Base-by-base conservation (phyloP, 83 land plant genomes). In the Picea abies region DNA sequence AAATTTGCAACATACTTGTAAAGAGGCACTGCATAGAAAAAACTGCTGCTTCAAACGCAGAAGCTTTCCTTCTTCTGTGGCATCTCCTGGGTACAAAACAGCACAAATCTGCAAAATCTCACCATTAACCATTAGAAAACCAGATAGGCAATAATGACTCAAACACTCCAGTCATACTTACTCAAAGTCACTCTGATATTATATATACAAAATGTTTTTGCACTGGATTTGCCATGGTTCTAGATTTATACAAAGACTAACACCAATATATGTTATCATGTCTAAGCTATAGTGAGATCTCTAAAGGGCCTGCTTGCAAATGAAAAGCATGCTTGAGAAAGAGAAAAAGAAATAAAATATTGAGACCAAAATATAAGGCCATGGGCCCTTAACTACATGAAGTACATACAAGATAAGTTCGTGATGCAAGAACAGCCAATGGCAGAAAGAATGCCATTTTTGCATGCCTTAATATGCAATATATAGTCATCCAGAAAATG, bases 81-180 rank as follows among this genome's bases (percentile, higher is more conserved):
- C 90, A 88, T 97, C 99, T 65, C 97, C 97, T 35, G 99, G 99
- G 80, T 97, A 97, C 61, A 97, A 87, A 67, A 97, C 96, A 58
- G 90, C 91, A 92, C 99, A 97, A 60, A 97, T 97, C 98, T 96
- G 93, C 80, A 81, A 47, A 60, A 67, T 23, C n/a, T 65, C 61
- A 60, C 64, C 11, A 78, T 2, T 60, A 3, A 73, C 5, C 23
- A 73, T 73, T 44, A 73, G 56, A 4, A n/a, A 44, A 73, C 58
- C 20, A 73, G 23, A 44, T 73, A 52, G 39, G 10, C 58, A 73
- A 10, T 10, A 52, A 52, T 52, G 14, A 11, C n/a, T 39, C 0
- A n/a, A 72, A 73, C 56, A 73, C 23, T 73, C 10, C 77, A 41
- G 56, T 70, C 39, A 37, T 35, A 32, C 19, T 44, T 44, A 44